Conservation (phyloP, 805 yeast genomes). For the Nakazawaea wyomingensis region DNA sequence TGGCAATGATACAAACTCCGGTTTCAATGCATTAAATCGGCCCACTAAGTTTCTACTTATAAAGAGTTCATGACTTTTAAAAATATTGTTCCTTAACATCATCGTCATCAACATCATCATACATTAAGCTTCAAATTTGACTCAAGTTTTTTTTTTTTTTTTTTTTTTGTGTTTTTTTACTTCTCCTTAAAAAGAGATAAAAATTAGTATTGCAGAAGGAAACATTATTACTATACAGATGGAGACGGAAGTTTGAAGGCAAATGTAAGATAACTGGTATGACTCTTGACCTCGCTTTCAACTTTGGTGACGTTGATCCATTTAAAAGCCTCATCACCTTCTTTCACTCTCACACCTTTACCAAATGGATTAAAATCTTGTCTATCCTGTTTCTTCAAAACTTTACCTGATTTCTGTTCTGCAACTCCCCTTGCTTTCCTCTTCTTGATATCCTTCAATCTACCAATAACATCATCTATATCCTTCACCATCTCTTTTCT, state of each 20-base stretch:
- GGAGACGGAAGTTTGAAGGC: slow-evolving; percentile 46
- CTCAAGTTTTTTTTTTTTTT: no score
- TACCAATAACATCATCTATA: slow-evolving; percentile 71
- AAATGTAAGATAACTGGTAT: slow-evolving; percentile 90
- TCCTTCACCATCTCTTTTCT: slow-evolving; percentile 82
- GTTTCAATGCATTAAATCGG: no score
- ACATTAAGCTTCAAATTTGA: no score
- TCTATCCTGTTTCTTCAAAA: slow-evolving; percentile 17
- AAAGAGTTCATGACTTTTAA: no score
- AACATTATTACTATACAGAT: neutral
- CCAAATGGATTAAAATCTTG: slow-evolving; percentile 83
- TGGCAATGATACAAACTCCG: no score
- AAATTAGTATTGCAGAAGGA: no score
- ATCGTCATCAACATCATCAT: no score
- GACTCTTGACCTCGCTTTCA: slow-evolving; percentile 85
- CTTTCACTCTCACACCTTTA: slow-evolving; percentile 74
- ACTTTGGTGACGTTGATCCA: slow-evolving; percentile 85
- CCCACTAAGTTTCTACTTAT: no score
- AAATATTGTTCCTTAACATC: no score
- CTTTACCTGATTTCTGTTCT: slow-evolving; percentile 26
- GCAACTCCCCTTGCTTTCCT: slow-evolving; percentile 63
- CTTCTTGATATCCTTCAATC: slow-evolving; percentile 73
- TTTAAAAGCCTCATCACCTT: slow-evolving; percentile 74
- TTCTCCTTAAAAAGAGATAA: no score
- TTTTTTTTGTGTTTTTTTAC: no score